phyloP scores from a whole-genome alignment of 495 filamentous ascomycete genomes.

The Aspergillus leporis region DNA sequence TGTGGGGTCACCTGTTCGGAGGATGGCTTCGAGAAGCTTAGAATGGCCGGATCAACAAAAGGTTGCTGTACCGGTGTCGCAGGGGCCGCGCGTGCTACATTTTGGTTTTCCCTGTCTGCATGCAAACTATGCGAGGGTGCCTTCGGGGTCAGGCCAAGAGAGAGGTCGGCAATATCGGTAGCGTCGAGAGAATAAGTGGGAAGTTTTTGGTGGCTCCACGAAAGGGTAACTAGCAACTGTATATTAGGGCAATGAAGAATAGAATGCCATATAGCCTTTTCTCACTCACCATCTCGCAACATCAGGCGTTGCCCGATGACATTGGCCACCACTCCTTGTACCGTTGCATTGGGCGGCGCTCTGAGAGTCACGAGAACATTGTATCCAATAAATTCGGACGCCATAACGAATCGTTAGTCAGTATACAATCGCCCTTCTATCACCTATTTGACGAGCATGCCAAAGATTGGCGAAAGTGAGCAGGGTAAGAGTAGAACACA shows the following conservation, averaged over 20 bases:
- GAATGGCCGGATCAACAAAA: slow-evolving; percentile 59
- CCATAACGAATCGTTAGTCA: slow-evolving; percentile 46
- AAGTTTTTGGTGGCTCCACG: slow-evolving; percentile 48
- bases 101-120: slow-evolving; percentile 17
- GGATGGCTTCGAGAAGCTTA: slow-evolving; percentile 45
- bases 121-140: slow-evolving; percentile 27
- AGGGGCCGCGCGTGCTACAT: slow-evolving; percentile 4
- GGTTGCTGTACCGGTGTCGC: slow-evolving; percentile 25
- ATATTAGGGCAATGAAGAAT: background rate
- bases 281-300: slow-evolving; percentile 70
- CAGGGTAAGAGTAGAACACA: background rate
- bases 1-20: slow-evolving; percentile 8
- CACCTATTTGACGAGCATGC: slow-evolving; percentile 4
- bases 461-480: slow-evolving; percentile 4
- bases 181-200: slow-evolving; percentile 55
- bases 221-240: slow-evolving; percentile 43
- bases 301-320: slow-evolving; percentile 74
- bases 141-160: slow-evolving; percentile 44
- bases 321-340: slow-evolving; percentile 72
- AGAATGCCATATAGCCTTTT: background rate
- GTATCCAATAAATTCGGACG: slow-evolving; percentile 73
- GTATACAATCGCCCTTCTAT: slow-evolving; percentile 17
- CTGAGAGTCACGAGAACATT: slow-evolving; percentile 74
- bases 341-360: slow-evolving; percentile 60
- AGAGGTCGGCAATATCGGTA: slow-evolving; percentile 55